Evolutionary conservation across 768 basidiomycete genomes (phyloP), one percentile per base, ranked within the genome.

Genomic region (Chalciporus piperatus): DNA sequence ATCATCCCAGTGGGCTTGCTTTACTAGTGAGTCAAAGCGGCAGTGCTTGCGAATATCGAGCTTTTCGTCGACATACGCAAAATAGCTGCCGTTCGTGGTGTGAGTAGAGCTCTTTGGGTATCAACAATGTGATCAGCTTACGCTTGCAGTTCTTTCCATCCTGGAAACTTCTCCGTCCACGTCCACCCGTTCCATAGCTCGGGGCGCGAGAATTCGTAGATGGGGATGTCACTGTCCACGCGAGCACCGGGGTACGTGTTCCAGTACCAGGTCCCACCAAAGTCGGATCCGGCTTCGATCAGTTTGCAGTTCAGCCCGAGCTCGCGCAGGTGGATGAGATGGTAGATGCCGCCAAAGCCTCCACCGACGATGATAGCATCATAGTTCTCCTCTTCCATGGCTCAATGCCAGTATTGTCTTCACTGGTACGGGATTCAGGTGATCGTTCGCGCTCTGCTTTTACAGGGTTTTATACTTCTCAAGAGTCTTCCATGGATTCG

Each of bases 281-380:
- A 35, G n/a, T 55, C 52, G 0, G 58, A 59, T 2, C 41, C 58
- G 14, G 52, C 52, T 0, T 59, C 57, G 40, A 59, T 41, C 20
- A 55, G 16, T 2, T 8, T 41, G 50, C 57, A 59, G n/a, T 41
- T 44, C 41, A 59, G 41, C 4, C 58, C 58, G 4, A 51, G 41
- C 19, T 51, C 3, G 17, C 50, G 45, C 13, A 59, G 2, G 8
- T 38, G 43, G 17, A 59, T 47, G 30, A 59, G 50, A 1, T 56
- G 49, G 19, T 55, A 16, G 5, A 59, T 22, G 9, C 59, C 58
- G 6, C 59, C 51, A 3, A 60, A 60, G 4, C 59, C 59, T 19
- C 42, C 59, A 3, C 59, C 59, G 23, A 59, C 37, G 30, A 59
- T 52, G 42, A 60, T 45, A 10, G 51, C 51, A 23, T 60, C 59